Evolutionary conservation across 164 flowering plant genomes (phyloP).

Genomic region (Magnolia changhungtana): DNA sequence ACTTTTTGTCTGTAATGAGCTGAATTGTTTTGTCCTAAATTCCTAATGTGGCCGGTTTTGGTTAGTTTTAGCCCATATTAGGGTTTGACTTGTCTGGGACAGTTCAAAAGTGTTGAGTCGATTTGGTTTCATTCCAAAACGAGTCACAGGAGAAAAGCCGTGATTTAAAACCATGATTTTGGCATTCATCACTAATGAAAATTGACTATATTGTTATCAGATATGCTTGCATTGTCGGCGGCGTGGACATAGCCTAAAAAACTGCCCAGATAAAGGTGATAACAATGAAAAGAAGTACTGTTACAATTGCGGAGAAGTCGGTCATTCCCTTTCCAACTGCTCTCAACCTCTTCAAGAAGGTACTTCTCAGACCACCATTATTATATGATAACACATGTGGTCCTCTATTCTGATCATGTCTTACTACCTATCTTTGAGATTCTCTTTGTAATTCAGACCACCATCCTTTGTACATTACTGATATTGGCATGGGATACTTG

Average conservation of each 20-base stretch:
- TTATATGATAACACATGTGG: no score
- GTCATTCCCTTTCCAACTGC: constrained; percentile 74
- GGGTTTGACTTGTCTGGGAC: no score
- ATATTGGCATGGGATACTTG: no score
- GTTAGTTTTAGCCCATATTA: no score
- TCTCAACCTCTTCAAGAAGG: constrained; percentile 81
- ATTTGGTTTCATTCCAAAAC: no score
- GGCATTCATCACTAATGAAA: neutral
- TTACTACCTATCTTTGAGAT: neutral
- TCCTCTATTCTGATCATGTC: neutral
- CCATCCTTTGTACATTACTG: no score
- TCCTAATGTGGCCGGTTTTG: no score
- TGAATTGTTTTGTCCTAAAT: no score
- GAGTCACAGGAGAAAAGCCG: no score
- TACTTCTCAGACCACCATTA: constrained; percentile 18
- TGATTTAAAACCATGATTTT: no score
- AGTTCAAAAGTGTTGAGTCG: no score
- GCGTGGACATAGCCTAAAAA: constrained; percentile 85
- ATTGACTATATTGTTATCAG: constrained; percentile 33
- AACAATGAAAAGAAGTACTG: constrained; percentile 56
- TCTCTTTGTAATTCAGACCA: neutral
- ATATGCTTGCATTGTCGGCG: constrained; percentile 82
- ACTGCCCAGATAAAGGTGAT: constrained; percentile 69
- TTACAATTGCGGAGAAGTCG: constrained; percentile 81
- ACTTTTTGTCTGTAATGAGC: no score